Base-by-base conservation (phyloP, 2,329 filamentous ascomycete species). In the Ciborinia camelliae region DNA sequence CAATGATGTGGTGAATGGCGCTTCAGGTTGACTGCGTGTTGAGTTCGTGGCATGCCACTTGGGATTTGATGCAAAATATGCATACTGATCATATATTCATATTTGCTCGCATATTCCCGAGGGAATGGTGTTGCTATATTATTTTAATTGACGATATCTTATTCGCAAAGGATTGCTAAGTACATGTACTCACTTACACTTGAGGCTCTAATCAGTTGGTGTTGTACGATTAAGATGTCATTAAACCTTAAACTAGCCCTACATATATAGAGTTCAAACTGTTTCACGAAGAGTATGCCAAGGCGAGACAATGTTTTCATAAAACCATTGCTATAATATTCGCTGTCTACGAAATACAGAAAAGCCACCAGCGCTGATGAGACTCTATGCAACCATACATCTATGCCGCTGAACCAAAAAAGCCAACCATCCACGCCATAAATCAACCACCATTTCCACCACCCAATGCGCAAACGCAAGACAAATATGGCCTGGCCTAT, bases 1-100 rank as follows among this genome's bases (percentile, higher is more conserved):
- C 60, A 55, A 39, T 63, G 50, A 55, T 63, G 50, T 53, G 57
- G 43, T 60, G n/a, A 60, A 39, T 28, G 2, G 43, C 9, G 1
- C 9, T 51, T 39, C 6, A n/a, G 18, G 15, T 15, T 2, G 7
- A n/a, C 14, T 1, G n/a, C 6, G 3, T 15, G 4, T 35, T 35
- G n/a, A 58, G 28, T 14, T 47, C 14, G 28, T 35, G 1, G 14
- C 9, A 14, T 47, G 41, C 18, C n/a, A 8, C 15, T 3, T 47
- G 12, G 4, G 23, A 51, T 51, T 14, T 39, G 10, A n/a, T 50
- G 20, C 28, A 35, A 12, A 32, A 23, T 23, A 32, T 3, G 41
- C 18, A 45, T 10, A 26, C 28, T 58, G 18, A 20, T 28, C 6
- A 50, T 60, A 28, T 60, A n/a, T 48, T 37, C 5, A 37, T 28